Conservation (phyloP, 345 rosid genomes). For the Pelargonium nanum region DNA sequence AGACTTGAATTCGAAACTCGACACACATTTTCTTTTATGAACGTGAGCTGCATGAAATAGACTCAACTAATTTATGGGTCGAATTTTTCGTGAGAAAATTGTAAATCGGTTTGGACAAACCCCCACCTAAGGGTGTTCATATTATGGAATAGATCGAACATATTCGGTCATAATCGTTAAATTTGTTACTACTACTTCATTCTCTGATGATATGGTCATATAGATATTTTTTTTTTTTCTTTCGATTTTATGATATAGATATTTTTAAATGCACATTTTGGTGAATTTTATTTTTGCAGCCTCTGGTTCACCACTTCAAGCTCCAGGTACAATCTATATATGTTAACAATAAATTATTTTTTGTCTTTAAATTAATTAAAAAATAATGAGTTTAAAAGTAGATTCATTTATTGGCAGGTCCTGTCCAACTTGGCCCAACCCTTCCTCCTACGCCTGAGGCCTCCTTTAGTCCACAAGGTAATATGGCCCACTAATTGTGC, state of each 20-base stretch:
- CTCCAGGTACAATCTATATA: conserved; percentile 51
- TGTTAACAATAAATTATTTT: neutral
- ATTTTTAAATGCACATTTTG: neutral
- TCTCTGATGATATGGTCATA: too few relatives aligned
- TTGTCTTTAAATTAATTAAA: neutral
- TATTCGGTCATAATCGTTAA: too few relatives aligned
- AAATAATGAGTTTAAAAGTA: conserved; percentile 2
- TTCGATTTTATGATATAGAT: neutral
- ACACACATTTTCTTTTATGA: too few relatives aligned
- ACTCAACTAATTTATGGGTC: too few relatives aligned
- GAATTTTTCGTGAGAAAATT: too few relatives aligned
- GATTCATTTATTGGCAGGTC: conserved; percentile 36
- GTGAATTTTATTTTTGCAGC: conserved; percentile 32
- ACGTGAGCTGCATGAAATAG: too few relatives aligned
- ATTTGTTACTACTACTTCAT: too few relatives aligned
- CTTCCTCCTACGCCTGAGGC: conserved; percentile 40
- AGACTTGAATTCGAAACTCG: too few relatives aligned
- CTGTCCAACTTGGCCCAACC: conserved; percentile 40
- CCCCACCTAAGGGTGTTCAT: too few relatives aligned
- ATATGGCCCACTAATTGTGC: neutral
- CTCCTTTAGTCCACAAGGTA: conserved; percentile 51
- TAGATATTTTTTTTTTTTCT: neutral
- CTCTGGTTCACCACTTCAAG: conserved; percentile 70
- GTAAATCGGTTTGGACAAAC: too few relatives aligned
- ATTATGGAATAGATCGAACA: too few relatives aligned